Percentiles rank a stretch among this genome's conserved stretches.
phyloP scores from a whole-genome alignment of 805 yeast genomes.

The Metschnikowia lachancei region DNA sequence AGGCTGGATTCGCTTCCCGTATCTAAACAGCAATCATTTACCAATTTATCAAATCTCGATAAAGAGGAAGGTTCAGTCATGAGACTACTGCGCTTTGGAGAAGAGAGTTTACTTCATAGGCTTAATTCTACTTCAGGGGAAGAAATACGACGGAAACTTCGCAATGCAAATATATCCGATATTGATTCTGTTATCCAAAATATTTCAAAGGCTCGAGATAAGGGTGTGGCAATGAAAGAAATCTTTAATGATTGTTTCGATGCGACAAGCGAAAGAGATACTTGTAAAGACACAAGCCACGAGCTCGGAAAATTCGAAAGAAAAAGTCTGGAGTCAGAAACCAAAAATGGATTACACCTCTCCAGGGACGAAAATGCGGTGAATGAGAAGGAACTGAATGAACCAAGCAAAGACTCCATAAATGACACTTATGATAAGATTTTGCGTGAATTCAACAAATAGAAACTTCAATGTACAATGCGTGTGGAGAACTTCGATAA shows the following conservation, averaged over 20 bases:
- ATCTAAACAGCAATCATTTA: constrained; percentile 20
- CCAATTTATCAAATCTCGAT: constrained; percentile 34
- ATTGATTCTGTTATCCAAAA: constrained; percentile 34
- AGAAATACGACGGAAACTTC: constrained; percentile 35
- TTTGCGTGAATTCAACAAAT: constrained; percentile 17
- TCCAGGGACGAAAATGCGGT: too few species aligned
- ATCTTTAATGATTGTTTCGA: constrained; percentile 15
- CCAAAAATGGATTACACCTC: too few species aligned
- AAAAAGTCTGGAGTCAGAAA: too few species aligned
- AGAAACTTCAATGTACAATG: neutral
- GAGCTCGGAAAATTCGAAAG: too few species aligned
- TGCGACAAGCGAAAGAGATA: neutral
- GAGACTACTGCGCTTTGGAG: constrained; percentile 30
- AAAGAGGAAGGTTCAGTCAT: constrained; percentile 43
- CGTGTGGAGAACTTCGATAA: neutral
- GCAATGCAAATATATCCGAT: constrained; percentile 32
- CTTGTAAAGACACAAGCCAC: too few species aligned
- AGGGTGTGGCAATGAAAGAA: constrained; percentile 32
- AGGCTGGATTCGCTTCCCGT: constrained; percentile 13
- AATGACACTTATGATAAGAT: constrained; percentile 24
- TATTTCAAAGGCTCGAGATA: constrained; percentile 29
- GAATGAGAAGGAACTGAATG: too few species aligned
- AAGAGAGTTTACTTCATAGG: constrained; percentile 10
- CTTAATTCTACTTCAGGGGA: constrained; percentile 33
- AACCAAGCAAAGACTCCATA: constrained; percentile 11